These are phyloP conservation scores for Neonectria sp. DNA, from an alignment of 2,329 filamentous ascomycete genomes.

Conservation along the genomic window DNA sequence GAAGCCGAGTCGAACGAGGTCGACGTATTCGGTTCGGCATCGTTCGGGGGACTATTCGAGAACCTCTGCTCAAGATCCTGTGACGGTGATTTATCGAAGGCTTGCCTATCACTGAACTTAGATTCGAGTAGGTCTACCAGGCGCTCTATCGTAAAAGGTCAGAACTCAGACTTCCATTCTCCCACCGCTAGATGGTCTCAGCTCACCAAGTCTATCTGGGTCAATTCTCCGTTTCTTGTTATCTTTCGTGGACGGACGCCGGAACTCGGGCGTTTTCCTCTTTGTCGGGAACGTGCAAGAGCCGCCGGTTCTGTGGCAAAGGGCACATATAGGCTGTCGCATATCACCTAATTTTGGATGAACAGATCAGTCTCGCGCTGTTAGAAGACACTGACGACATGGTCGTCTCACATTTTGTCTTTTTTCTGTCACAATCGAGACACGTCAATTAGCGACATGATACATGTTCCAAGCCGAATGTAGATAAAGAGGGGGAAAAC, in stretches of 20 bases:
- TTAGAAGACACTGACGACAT: neutral
- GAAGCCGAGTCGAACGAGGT: too few species aligned
- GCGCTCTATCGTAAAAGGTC: neutral
- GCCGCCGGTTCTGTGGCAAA: neutral
- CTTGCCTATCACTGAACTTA: neutral
- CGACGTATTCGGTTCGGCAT: neutral
- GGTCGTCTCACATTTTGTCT: conserved; percentile 3
- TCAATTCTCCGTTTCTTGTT: neutral
- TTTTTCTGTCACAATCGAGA: neutral
- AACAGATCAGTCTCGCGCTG: neutral
- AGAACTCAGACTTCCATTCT: neutral
- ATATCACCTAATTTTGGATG: neutral
- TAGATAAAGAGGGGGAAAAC: neutral
- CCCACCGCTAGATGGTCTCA: neutral
- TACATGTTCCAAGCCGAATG: too few species aligned
- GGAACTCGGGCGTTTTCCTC: conserved; percentile 6
- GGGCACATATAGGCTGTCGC: neutral
- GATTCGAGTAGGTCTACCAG: conserved; percentile 1
- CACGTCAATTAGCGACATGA: neutral
- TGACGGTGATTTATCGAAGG: neutral
- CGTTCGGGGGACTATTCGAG: neutral
- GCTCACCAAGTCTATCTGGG: neutral
- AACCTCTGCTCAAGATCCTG: neutral
- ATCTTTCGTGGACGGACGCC: neutral
- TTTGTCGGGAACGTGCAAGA: conserved; percentile 8